A percentile compares a stretch with the other conserved stretches of the same genome.
phyloP scores from a whole-genome alignment of 768 basidiomycete species.

The Hemileccinum impolitum region DNA sequence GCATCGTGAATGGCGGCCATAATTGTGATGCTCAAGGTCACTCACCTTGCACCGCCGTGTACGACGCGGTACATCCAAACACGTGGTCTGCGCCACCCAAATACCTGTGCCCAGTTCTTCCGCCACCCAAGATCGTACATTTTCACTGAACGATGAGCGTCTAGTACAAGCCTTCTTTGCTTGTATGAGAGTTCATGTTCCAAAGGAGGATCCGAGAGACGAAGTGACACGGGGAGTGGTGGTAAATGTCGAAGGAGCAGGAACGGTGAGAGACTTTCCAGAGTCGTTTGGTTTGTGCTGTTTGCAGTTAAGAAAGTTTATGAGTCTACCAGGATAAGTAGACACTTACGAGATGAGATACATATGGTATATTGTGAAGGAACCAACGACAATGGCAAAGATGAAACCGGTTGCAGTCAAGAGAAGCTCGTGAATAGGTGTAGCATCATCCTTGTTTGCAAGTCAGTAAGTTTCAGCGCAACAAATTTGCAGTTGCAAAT shows the following conservation, averaged over 20 bases:
- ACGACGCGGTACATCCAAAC: constrained; percentile 54
- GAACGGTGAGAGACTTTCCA: constrained; percentile 75
- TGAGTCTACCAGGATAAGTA: neutral
- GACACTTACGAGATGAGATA: constrained; percentile 67
- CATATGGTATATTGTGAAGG: constrained; percentile 72
- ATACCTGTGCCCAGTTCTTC: constrained; percentile 64
- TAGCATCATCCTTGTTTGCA: constrained; percentile 49
- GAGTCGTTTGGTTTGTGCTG: constrained; percentile 84
- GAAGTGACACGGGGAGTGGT: constrained; percentile 44
- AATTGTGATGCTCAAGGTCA: constrained; percentile 3
- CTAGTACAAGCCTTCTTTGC: constrained; percentile 64
- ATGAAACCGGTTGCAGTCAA: constrained; percentile 57
- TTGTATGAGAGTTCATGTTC: constrained; percentile 66
- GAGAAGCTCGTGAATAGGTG: constrained; percentile 68
- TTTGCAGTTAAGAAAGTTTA: neutral
- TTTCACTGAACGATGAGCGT: constrained; percentile 57
- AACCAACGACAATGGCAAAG: constrained; percentile 65
- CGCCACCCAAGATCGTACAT: constrained; percentile 75
- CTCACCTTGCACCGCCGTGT: constrained; percentile 66
- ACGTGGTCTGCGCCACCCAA: constrained; percentile 53
- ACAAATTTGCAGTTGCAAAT: neutral
- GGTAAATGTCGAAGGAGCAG: constrained; percentile 69
- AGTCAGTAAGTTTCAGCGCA: constrained; percentile 1
- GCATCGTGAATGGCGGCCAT: neutral
- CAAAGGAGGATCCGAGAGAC: constrained; percentile 64